These are phyloP conservation scores for Candida easanensis DNA, from an alignment of 805 yeast genomes.

Conservation along the genomic window DNA sequence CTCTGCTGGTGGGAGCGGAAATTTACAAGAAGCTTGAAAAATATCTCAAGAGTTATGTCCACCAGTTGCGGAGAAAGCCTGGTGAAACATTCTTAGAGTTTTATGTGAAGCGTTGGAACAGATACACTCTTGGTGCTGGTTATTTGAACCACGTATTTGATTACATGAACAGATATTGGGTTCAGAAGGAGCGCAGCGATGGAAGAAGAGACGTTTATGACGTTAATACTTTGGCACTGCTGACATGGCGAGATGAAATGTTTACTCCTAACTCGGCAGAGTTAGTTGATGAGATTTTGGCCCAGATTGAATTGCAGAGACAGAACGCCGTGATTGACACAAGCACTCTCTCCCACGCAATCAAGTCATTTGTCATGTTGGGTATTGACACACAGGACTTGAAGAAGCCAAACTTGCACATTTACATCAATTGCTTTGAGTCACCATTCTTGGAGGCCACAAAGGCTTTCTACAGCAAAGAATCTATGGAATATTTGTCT, in stretches of 20 bases:
- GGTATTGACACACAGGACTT: slow-evolving; percentile 91
- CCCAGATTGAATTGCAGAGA: slow-evolving; percentile 74
- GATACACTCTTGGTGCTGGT: slow-evolving; percentile 88
- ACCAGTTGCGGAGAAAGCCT: slow-evolving; percentile 45
- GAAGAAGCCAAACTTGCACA: slow-evolving; percentile 77
- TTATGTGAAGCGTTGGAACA: slow-evolving; percentile 84
- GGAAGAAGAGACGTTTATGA: slow-evolving; percentile 89
- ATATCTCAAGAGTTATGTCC: slow-evolving; percentile 62
- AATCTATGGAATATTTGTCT: slow-evolving; percentile 62
- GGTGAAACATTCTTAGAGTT: slow-evolving; percentile 73
- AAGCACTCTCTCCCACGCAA: slow-evolving; percentile 63
- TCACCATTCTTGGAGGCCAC: slow-evolving; percentile 70
- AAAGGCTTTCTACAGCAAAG: slow-evolving; percentile 61
- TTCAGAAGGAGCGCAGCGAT: slow-evolving; percentile 90
- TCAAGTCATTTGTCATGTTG: slow-evolving; percentile 81
- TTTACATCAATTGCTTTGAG: slow-evolving; percentile 81
- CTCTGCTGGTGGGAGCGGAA: slow-evolving; percentile 80
- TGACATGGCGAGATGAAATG: slow-evolving; percentile 85
- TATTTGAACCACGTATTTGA: slow-evolving; percentile 91
- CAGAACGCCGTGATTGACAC: slow-evolving; percentile 72
- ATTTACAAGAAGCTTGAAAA: slow-evolving; percentile 69
- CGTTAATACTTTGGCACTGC: slow-evolving; percentile 81
- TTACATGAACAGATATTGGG: slow-evolving; percentile 97
- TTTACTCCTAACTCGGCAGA: slow-evolving; percentile 61
- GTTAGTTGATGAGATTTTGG: slow-evolving; percentile 69